Percentiles rank a stretch among this genome's conserved stretches.
These are phyloP conservation scores for Neurospora sp. DNA, from an alignment of 2,329 filamentous ascomycete species.

Conservation along the genomic window DNA sequence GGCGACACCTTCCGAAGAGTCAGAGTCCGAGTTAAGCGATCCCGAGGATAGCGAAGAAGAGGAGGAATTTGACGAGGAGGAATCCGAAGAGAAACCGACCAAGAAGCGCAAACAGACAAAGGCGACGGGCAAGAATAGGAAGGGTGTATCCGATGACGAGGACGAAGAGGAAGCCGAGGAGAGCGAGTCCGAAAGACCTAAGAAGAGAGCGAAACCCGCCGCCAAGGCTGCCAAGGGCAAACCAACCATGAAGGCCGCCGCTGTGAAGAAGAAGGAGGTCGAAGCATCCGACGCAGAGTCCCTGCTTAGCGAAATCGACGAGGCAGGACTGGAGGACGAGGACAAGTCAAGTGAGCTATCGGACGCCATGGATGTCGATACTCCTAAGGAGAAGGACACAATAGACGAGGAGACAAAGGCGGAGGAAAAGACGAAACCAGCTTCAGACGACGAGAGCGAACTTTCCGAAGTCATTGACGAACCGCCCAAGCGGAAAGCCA, in stretches of 20 bases:
- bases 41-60: conserved; percentile 1
- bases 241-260: conserved; percentile 9
- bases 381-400: neutral
- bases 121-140: conserved; percentile 10
- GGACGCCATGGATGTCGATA: neutral
- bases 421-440: conserved; percentile 3
- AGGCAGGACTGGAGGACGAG: conserved; percentile 1
- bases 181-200: conserved; percentile 12
- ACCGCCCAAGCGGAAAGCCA: conserved; percentile 30
- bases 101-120: conserved; percentile 24
- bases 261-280: conserved; percentile 3
- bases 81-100: conserved; percentile 12
- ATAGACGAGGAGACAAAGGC: conserved; percentile 1
- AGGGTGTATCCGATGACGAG: conserved; percentile 11
- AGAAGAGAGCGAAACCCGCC: conserved; percentile 2
- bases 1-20: conserved; percentile 5
- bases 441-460: conserved; percentile 40
- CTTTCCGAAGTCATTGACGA: conserved; percentile 69
- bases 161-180: conserved; percentile 19
- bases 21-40: conserved; percentile 7
- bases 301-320: conserved; percentile 9
- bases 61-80: conserved; percentile 12
- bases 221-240: conserved; percentile 4
- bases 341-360: neutral
- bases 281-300: conserved; percentile 2